Base-by-base conservation (phyloP, 805 yeast species). In the Ogataea pilisensis region DNA sequence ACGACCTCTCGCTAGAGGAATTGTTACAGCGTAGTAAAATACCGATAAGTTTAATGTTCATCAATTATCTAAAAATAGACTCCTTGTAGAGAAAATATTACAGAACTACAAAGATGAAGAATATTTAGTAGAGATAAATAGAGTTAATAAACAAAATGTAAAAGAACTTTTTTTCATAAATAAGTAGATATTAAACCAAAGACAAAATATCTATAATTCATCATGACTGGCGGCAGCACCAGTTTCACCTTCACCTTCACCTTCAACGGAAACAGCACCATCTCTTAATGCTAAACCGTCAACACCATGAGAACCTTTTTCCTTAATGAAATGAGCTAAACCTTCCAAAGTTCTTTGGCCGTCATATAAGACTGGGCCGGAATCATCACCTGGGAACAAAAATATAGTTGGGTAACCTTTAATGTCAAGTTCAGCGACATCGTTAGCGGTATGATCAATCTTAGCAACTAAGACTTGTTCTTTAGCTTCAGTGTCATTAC, bases 401-500 rank as follows among this genome's bases (percentile, higher is more conserved):
- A 84, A 75, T 54, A 93, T 70, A 42, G 97, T 91, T 68, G 99
- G 99, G 75, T 86, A 93, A 42, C 97, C 96, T 49, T 76, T 70
- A 53, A 93, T 81, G 35, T 79, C 81, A 51, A 85, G 84, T 43
- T 79, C 82, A 8, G 54, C 45, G 46, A 91, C 87, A 63, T 93
- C 99, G 64, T 93, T 93, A 53, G 71, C 73, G 44, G 95, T 83
- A 63, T 91, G 95, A 68, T 93, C 96, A 42, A 93, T 67, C 65
- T 90, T 80, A 52, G 96, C 96, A 57, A 93, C 69, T 31, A 80
- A 61, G 44, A 91, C 85, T 60, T 80, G 72, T 39, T 68, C 68
- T 39, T 66, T 61, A 37, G 71, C 70, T 35, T 63, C 69, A 18
- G 65, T 58, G 58, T 80, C 78, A 38, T 72, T 63, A 45, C 69